A percentile compares a stretch with the other conserved stretches of the same genome.
phyloP scores from a whole-genome alignment of 305 asterid genomes.

The Fraxinus velutina region DNA sequence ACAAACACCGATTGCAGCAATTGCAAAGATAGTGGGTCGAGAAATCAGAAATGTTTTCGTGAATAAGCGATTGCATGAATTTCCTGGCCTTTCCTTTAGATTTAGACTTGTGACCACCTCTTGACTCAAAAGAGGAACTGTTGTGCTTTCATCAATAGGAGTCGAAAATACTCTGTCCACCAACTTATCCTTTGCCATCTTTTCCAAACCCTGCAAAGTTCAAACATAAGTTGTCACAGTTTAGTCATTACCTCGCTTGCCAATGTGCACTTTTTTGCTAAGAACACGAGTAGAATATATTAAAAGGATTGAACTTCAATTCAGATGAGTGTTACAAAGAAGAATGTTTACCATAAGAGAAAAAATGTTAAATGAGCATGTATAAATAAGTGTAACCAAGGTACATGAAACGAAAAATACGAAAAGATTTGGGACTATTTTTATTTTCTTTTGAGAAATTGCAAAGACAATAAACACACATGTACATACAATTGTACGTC shows the following conservation, averaged over 20 bases:
- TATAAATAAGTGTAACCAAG: not conserved
- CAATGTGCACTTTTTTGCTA: not conserved
- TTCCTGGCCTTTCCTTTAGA: constrained; percentile 31
- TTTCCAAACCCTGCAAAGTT: not conserved
- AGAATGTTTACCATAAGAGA: not conserved
- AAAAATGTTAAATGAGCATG: not conserved
- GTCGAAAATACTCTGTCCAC: not conserved
- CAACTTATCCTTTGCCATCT: not conserved
- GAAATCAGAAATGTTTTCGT: constrained; percentile 32
- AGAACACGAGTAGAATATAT: not conserved
- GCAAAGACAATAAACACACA: not conserved
- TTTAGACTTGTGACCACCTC: constrained; percentile 42
- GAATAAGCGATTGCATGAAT: constrained; percentile 31
- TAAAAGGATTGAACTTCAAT: not conserved
- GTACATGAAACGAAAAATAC: not conserved
- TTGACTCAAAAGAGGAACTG: constrained; percentile 46
- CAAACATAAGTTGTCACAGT: not conserved
- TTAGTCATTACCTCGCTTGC: not conserved
- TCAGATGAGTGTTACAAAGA: not conserved
- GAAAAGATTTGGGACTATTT: not conserved
- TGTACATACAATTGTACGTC: not conserved
- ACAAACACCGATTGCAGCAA: constrained; percentile 51
- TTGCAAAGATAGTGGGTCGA: constrained; percentile 39
- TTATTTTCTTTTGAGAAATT: not conserved
- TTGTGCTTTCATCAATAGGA: constrained; percentile 26